Percentiles rank a stretch among this genome's conserved stretches.
phyloP scores from a whole-genome alignment of 202 grass and related monocot species.

The Digitaria exilis region DNA sequence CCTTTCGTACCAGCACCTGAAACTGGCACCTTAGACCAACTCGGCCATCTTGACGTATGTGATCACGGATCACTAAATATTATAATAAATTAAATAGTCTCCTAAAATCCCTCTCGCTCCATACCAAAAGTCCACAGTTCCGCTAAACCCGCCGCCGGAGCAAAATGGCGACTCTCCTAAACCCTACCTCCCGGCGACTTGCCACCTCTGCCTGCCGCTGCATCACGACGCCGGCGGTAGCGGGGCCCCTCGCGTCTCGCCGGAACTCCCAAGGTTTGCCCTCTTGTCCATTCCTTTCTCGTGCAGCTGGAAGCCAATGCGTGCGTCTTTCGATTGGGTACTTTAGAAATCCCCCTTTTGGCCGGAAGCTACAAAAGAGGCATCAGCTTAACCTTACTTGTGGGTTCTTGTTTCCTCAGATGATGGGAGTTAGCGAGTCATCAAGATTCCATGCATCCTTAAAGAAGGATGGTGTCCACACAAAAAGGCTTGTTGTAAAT shows the following conservation, averaged over 20 bases:
- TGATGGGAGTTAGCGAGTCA: slow-evolving; percentile 54
- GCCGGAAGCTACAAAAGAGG: background rate
- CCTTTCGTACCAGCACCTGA: slow-evolving; percentile 98
- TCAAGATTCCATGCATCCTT: slow-evolving; percentile 54
- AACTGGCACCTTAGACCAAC: slow-evolving; percentile 99
- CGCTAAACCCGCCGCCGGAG: too few relatives aligned
- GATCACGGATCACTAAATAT: too few relatives aligned
- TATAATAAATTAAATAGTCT: too few relatives aligned
- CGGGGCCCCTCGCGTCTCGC: background rate
- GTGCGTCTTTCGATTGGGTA: too few relatives aligned
- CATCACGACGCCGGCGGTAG: background rate
- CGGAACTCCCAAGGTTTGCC: slow-evolving; percentile 30
- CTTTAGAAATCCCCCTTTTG: background rate
- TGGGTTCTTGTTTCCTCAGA: slow-evolving; percentile 38
- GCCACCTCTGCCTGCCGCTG: background rate
- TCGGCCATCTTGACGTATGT: slow-evolving; percentile 94
- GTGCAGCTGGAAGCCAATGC: background rate
- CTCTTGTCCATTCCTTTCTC: background rate
- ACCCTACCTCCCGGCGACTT: slow-evolving; percentile 31
- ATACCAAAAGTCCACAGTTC: too few relatives aligned
- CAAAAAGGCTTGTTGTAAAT: slow-evolving; percentile 55
- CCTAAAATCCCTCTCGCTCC: too few relatives aligned
- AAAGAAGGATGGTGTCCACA: slow-evolving; percentile 46
- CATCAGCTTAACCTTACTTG: background rate
- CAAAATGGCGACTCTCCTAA: slow-evolving; percentile 43